Conservation (phyloP, 495 filamentous ascomycete species). For the Lophiostoma macrostomum region DNA sequence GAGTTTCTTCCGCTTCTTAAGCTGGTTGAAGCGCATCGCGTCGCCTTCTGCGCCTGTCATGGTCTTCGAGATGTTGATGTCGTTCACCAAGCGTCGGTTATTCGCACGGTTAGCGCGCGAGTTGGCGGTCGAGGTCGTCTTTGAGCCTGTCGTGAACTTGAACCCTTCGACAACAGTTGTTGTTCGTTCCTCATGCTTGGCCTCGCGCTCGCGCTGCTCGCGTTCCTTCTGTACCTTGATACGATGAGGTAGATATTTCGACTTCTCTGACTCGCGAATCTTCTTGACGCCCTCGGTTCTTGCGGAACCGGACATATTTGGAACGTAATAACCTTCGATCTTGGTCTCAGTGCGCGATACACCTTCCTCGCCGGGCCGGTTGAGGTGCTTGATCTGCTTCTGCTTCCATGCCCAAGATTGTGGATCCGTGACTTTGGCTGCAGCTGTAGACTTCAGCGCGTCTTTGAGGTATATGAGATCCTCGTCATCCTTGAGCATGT, state of each 20-base stretch:
- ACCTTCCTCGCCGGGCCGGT: slow-evolving; percentile 55
- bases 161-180: slow-evolving; percentile 64
- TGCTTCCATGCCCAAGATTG: slow-evolving; percentile 86
- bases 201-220: slow-evolving; percentile 79
- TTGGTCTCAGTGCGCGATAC: slow-evolving; percentile 51
- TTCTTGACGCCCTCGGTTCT: slow-evolving; percentile 90
- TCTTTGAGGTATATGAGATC: slow-evolving; percentile 60
- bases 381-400: slow-evolving; percentile 82
- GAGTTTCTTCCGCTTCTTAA: slow-evolving; percentile 98
- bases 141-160: slow-evolving; percentile 68
- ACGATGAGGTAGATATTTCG: slow-evolving; percentile 94
- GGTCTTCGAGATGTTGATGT: slow-evolving; percentile 89
- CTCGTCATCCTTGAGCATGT: slow-evolving; percentile 75
- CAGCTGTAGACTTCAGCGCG: slow-evolving; percentile 47
- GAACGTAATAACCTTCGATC: slow-evolving; percentile 88
- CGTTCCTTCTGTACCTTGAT: slow-evolving; percentile 88
- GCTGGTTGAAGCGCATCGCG: slow-evolving; percentile 93
- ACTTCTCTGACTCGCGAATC: slow-evolving; percentile 94
- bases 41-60: slow-evolving; percentile 72
- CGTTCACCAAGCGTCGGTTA: slow-evolving; percentile 87
- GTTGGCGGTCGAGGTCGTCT: slow-evolving; percentile 68
- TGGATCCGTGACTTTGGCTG: slow-evolving; percentile 60
- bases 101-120: slow-evolving; percentile 91
- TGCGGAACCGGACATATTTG: slow-evolving; percentile 78
- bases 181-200: slow-evolving; percentile 60